Evolutionary conservation across 305 asterid genomes (phyloP), one percentile per base, ranked within the genome.

Genomic region (Coffea humblotiana): DNA sequence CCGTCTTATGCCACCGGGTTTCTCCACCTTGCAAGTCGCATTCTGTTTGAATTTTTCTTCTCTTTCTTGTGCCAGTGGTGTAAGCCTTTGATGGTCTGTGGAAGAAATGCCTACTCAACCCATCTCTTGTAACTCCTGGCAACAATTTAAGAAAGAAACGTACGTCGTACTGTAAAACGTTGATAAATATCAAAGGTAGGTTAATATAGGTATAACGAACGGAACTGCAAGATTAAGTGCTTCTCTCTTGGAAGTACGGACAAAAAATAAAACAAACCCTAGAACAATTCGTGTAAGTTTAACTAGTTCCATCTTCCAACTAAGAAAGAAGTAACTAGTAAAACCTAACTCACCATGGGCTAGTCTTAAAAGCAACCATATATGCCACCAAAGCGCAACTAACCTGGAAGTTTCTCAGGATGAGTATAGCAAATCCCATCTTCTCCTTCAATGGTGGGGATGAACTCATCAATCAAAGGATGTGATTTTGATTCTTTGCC

Each of bases 1-100:
- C 99, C 0, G 99, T 96, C 88, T 96, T 96, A 90, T 96, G 99
- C 99, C 99, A 96, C 83, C 99, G 89, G 7, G 99, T 96, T 81
- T 96, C 99, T 1, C 99, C 99, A 27, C 98, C 98, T 82, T 88
- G 96, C 48, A 91, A 68, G 80, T 94, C 98, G 67, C 97, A 91
- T 86, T 94, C 99, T 7, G 94, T 96, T 78, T 94, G 99, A 58
- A 96, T 96, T 79, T 96, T 96, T 52, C 99, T 77, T 27, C 99
- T 61, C 83, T 96, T 96, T 61, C 99, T 77, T 37, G 99, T 96
- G 0, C 99, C 99, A 8, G 99, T 96, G 66, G 99, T 96, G 92
- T 96, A 96, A 0, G 99, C 99, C 77, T 96, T 96, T 0, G 98
- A 96, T 3, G 99, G 99, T 84, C 98, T 82, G 84, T 96, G 99